Evolutionary conservation across 148 eudicot genomes (phyloP).

Genomic region (Suaeda aralocaspica): DNA sequence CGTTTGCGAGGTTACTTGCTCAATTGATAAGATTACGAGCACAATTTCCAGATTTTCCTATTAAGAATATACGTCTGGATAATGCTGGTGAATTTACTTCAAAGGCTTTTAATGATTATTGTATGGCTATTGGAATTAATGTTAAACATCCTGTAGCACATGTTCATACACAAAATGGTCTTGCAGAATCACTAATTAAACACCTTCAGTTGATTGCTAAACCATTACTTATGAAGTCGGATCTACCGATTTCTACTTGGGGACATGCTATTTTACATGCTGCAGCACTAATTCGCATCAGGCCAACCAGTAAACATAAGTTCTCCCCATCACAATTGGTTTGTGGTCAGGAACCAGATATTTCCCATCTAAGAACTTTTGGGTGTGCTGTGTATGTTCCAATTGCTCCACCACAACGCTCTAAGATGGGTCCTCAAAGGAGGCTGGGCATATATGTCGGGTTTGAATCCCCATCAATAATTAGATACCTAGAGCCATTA

Average conservation of each 20-base stretch:
- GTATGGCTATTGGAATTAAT: background rate
- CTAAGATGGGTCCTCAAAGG: background rate
- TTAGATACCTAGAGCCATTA: constrained; percentile 8
- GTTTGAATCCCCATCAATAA: constrained; percentile 10
- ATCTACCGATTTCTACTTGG: background rate
- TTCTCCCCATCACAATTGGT: background rate
- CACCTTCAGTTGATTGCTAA: background rate
- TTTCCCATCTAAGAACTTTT: background rate
- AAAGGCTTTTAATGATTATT: background rate
- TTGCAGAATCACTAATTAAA: background rate
- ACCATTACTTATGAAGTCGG: background rate
- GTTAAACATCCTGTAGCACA: background rate
- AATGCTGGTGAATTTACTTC: background rate
- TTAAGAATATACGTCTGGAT: background rate
- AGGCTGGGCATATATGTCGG: background rate
- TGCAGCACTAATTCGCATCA: background rate
- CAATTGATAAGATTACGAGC: background rate
- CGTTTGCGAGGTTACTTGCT: background rate
- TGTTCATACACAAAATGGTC: background rate
- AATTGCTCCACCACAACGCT: background rate
- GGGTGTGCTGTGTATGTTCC: background rate
- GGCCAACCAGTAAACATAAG: background rate
- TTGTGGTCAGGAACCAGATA: background rate
- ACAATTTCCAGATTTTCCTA: background rate
- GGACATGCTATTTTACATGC: background rate